Evolutionary conservation across 2,329 filamentous ascomycete genomes (phyloP), one percentile per base, ranked within the genome.

Genomic region (Claviceps digitariae): DNA sequence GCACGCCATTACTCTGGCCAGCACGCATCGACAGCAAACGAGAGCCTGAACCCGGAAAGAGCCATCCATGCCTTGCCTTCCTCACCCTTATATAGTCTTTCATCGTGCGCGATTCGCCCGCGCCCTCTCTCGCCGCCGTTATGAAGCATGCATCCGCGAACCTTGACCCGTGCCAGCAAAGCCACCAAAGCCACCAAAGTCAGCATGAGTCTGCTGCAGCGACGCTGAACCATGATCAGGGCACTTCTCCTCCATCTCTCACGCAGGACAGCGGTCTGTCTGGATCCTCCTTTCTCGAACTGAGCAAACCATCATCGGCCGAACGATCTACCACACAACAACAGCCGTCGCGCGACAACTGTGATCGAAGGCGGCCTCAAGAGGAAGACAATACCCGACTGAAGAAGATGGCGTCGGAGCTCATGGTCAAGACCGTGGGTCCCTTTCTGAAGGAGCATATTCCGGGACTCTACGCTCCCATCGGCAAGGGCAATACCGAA

Each of bases 401-500:
- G 49, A 71, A 74, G 60, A 80, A 75, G 64, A 81, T 82, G 75
- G 73, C 78, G 48, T 73, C 75, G 56, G 84, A 84, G 59, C 77
- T 89, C 53, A 84, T 87, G 57, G 80, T 82, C 62, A 82, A 88
- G 70, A 87, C 87, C 54, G 83, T 95, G 58, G 86, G 85, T 38
- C 90, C 91, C 1, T 97, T 95, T 66, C 80, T 97, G 52, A 83
- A 87, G 59, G 86, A 90, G 66, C 90, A 97, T 64, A 95, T 96
- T 50, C 91, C 91, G 2, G 81, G 82, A 57, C 79, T 93, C 62
- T 96, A 97, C 70, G 88, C 90, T 36, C 88, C 88, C 17, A 73
- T 89, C 53, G 84, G 86, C 56, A 81, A 81, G 60, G 70, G 72
- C 8, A 73, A 70, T 51, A 51, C 54, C 43, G 51, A 60, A 12